phyloP scores from a whole-genome alignment of 768 basidiomycete genomes.

The Phanerochaete sordida region DNA sequence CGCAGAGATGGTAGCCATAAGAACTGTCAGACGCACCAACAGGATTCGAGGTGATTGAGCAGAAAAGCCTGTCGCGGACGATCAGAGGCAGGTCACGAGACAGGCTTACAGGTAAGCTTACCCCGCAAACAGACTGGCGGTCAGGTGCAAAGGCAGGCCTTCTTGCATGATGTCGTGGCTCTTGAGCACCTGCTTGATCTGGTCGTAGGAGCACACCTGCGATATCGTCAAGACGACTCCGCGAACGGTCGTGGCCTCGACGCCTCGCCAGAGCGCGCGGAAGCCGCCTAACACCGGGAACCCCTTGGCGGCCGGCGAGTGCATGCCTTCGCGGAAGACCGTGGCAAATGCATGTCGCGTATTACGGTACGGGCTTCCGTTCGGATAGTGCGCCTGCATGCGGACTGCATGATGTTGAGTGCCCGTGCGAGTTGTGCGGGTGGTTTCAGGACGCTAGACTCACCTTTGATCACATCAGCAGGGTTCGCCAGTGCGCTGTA shows the following conservation, averaged over 20 bases:
- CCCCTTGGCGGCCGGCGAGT: constrained; percentile 6
- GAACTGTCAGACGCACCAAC: constrained; percentile 11
- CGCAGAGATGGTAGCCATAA: background rate
- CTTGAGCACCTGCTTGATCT: constrained; percentile 33
- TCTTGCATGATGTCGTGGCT: constrained; percentile 28
- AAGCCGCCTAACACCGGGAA: constrained; percentile 19
- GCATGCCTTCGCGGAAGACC: constrained; percentile 28
- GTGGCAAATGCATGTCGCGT: constrained; percentile 29
- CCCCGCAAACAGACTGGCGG: constrained; percentile 32
- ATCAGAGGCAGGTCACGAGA: background rate
- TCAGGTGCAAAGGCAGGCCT: constrained; percentile 29
- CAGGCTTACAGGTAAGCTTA: constrained; percentile 7
- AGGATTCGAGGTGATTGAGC: constrained; percentile 34
- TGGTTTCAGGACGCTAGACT: background rate
- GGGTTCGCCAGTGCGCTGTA: constrained; percentile 32
- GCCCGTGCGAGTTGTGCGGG: background rate
- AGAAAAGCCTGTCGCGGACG: constrained; percentile 24
- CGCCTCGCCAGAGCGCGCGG: constrained; percentile 29
- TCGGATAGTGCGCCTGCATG: constrained; percentile 34
- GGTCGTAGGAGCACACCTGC: constrained; percentile 35
- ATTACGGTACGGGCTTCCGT: constrained; percentile 29
- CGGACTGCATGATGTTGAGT: constrained; percentile 21
- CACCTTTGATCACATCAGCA: constrained; percentile 34
- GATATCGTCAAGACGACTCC: constrained; percentile 32
- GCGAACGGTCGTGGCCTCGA: constrained; percentile 30